These are phyloP conservation scores for Monosporascus cannonballus DNA, from an alignment of 2,329 filamentous ascomycete genomes.

Conservation along the genomic window DNA sequence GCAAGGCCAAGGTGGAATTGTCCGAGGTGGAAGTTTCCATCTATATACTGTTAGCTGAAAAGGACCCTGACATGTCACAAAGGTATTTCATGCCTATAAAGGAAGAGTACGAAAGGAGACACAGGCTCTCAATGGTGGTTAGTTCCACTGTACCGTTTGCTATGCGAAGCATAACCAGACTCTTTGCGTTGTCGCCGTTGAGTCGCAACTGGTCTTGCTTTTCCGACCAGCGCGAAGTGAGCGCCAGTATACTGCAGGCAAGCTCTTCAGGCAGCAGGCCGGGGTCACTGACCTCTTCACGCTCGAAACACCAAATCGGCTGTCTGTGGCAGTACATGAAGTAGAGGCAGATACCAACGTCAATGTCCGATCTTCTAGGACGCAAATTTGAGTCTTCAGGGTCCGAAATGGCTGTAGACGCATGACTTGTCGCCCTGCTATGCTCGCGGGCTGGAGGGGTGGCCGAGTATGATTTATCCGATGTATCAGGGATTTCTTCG, in stretches of 20 bases:
- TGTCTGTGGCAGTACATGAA: constrained; percentile 38
- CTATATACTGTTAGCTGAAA: constrained; percentile 22
- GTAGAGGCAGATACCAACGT: constrained; percentile 30
- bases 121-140: constrained; percentile 43
- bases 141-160: constrained; percentile 44
- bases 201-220: not conserved
- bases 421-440: constrained; percentile 16
- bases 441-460: constrained; percentile 20
- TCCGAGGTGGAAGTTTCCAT: constrained; percentile 41
- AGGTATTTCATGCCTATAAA: constrained; percentile 35
- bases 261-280: constrained; percentile 32
- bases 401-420: constrained; percentile 21
- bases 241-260: constrained; percentile 33
- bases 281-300: constrained; percentile 32
- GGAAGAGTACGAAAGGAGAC: constrained; percentile 41
- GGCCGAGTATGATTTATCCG: constrained; percentile 29
- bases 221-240: constrained; percentile 34
- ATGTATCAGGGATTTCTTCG: constrained; percentile 25
- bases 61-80: not conserved
- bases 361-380: constrained; percentile 27
- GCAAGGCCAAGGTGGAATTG: constrained; percentile 45
- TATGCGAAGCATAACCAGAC: constrained; percentile 41
- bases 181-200: constrained; percentile 29
- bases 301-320: constrained; percentile 39
- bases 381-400: constrained; percentile 21